Conservation (phyloP, 306 rosid genomes). For the Parietaria judaica region DNA sequence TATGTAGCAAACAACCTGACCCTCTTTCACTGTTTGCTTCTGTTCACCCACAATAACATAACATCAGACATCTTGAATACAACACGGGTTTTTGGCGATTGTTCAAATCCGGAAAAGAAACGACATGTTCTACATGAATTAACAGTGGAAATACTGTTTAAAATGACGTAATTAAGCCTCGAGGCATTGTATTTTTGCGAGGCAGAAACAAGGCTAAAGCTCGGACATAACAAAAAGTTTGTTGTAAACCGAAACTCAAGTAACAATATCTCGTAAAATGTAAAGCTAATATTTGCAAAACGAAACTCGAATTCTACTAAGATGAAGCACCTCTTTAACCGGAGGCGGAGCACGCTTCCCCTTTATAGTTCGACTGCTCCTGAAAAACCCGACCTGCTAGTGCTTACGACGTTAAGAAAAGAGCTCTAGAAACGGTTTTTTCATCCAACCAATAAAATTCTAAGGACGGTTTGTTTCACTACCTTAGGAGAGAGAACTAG, state of each 20-base stretch:
- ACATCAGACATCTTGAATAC: background rate
- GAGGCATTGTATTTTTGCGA: too few species aligned
- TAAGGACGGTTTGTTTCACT: slow-evolving; percentile 8
- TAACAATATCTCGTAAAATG: too few species aligned
- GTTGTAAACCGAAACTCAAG: too few species aligned
- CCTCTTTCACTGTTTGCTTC: slow-evolving; percentile 76
- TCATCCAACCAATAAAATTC: background rate
- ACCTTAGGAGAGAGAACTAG: slow-evolving; percentile 74
- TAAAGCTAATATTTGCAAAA: background rate
- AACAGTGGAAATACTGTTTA: too few species aligned
- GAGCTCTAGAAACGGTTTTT: background rate
- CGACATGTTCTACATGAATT: too few species aligned
- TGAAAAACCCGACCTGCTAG: slow-evolving; percentile 80
- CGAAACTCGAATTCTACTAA: too few species aligned
- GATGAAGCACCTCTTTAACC: slow-evolving; percentile 63
- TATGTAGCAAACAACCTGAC: slow-evolving; percentile 73
- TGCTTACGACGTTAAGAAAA: slow-evolving; percentile 24
- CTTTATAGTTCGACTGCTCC: slow-evolving; percentile 76
- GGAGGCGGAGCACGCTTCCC: slow-evolving; percentile 71
- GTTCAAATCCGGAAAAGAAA: too few species aligned
- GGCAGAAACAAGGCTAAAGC: too few species aligned
- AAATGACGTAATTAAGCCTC: too few species aligned
- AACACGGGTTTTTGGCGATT: too few species aligned
- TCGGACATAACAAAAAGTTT: too few species aligned
- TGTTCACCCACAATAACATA: slow-evolving; percentile 21